Percentiles rank a stretch among this genome's conserved stretches.
These are phyloP conservation scores for Pisolithus thermaeus DNA, from an alignment of 1,284 basidiomycete species.

Conservation along the genomic window DNA sequence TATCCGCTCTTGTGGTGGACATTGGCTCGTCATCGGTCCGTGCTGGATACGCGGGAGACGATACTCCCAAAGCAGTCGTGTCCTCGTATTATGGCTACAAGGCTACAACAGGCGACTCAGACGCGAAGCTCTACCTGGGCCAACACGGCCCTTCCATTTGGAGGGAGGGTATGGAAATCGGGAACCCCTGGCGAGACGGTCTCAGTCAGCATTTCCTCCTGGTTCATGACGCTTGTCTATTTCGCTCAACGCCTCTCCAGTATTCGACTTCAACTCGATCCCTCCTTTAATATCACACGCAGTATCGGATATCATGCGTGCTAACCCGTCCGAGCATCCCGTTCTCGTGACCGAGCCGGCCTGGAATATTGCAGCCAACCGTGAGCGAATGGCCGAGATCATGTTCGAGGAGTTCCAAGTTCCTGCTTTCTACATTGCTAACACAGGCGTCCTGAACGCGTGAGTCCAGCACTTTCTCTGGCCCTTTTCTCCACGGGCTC, in stretches of 20 bases:
- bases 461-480: conserved; percentile 37
- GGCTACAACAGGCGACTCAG: conserved; percentile 36
- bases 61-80: conserved; percentile 89
- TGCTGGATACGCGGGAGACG: conserved; percentile 96
- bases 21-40: conserved; percentile 87
- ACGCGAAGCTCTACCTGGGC: conserved; percentile 76
- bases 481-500: conserved; percentile 7
- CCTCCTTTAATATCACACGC: conserved; percentile 73
- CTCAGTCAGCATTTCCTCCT: conserved; percentile 55
- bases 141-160: conserved; percentile 92
- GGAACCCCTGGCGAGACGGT: conserved; percentile 81
- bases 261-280: conserved; percentile 75
- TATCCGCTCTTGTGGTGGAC: conserved; percentile 93
- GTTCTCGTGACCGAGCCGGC: conserved; percentile 92
- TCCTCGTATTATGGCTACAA: conserved; percentile 86
- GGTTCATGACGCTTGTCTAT: conserved; percentile 5
- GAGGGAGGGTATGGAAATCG: conserved; percentile 84
- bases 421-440: conserved; percentile 96
- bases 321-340: conserved; percentile 79
- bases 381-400: conserved; percentile 92
- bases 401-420: conserved; percentile 95
- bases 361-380: conserved; percentile 88
- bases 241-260: conserved; percentile 34
- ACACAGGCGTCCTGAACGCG: conserved; percentile 94
- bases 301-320: conserved; percentile 69